A percentile compares a stretch with the other conserved stretches of the same genome.
phyloP scores from a whole-genome alignment of 1,284 basidiomycete genomes.

The Phellinidium pouzarii region DNA sequence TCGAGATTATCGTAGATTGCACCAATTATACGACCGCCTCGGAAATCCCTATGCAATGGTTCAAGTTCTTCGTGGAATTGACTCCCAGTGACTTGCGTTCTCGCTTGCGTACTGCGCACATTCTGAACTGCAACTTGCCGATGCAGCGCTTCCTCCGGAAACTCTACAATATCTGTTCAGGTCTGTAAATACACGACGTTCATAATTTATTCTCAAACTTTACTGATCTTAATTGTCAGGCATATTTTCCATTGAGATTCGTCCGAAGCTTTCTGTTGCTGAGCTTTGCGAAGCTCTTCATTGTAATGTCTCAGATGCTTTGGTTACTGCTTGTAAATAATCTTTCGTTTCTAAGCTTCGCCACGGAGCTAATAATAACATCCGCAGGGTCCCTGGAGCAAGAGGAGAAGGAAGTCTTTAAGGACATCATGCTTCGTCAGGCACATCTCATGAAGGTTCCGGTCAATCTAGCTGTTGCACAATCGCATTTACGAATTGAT shows the following conservation, averaged over 20 bases:
- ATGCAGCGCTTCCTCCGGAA: constrained; percentile 71
- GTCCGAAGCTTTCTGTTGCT: constrained; percentile 50
- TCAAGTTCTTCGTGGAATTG: constrained; percentile 74
- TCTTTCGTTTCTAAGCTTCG: neutral
- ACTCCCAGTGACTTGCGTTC: constrained; percentile 63
- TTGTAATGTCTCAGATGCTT: constrained; percentile 37
- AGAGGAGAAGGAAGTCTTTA: constrained; percentile 46
- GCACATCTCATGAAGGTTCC: constrained; percentile 54
- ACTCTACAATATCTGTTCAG: constrained; percentile 66
- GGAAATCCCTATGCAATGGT: constrained; percentile 77
- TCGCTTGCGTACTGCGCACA: constrained; percentile 53
- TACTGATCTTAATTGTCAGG: constrained; percentile 33
- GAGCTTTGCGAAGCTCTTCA: constrained; percentile 55
- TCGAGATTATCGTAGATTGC: constrained; percentile 78
- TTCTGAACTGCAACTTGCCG: constrained; percentile 75
- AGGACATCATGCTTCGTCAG: constrained; percentile 57
- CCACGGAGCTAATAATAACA: neutral
- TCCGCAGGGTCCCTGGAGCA: constrained; percentile 49
- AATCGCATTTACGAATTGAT: constrained; percentile 61
- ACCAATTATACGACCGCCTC: constrained; percentile 73
- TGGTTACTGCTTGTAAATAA: constrained; percentile 49
- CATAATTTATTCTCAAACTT: neutral
- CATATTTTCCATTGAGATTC: constrained; percentile 47
- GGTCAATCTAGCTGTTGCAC: constrained; percentile 54
- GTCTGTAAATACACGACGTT: constrained; percentile 35